Evolutionary conservation across 805 yeast species (phyloP), one percentile per base, ranked within the genome.

Genomic region (Starmerella sirachaensis): DNA sequence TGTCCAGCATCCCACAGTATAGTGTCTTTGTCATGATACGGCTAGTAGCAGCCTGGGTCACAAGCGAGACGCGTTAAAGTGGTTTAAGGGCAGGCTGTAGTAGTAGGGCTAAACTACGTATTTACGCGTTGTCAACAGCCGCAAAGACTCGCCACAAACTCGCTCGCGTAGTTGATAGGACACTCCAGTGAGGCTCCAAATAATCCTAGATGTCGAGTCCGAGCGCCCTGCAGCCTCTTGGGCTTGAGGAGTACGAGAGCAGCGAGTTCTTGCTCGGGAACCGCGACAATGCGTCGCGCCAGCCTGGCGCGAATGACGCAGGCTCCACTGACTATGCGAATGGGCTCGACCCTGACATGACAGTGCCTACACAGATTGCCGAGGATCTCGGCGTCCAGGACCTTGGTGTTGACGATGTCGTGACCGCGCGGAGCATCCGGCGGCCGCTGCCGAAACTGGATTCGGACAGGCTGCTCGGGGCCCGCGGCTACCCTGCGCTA

Each of bases 401-500:
- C 24, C 37, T 48, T 12, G 51, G 51, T 12, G 49, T 43, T 9
- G 52, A 45, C 33, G 43, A 37, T 25, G 38, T 30, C 9, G 41
- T 39, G 5, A 19, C 29, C 12, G 26, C 41, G 7, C 19, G 32
- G 1, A 12, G 19, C 5, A 27, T 39, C 20, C 43, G 47, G 7
- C 31, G 36, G 23, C 37, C 45, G 22, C 32, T 35, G 20, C 52
- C 53, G 19, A 50, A 50, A 20, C 39, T 80, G 22, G 73, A 72
- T 12, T 70, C 69, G 7, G 69, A 65, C 13, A 63, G 69, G 25
- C 57, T 79, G 36, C 50, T 73, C 6, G 61, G 72, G 2, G 59
- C 60, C 3, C 58, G 66, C n/a, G 91, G 88, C 1, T 53, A 80
- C 29, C 75, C 78, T 1, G 60, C 61, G 33, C 41, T 79, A n/a